Percentiles rank a stretch among this genome's conserved stretches.
Evolutionary conservation across 495 filamentous ascomycete species (phyloP).

Genomic region (Penicillium steckii): DNA sequence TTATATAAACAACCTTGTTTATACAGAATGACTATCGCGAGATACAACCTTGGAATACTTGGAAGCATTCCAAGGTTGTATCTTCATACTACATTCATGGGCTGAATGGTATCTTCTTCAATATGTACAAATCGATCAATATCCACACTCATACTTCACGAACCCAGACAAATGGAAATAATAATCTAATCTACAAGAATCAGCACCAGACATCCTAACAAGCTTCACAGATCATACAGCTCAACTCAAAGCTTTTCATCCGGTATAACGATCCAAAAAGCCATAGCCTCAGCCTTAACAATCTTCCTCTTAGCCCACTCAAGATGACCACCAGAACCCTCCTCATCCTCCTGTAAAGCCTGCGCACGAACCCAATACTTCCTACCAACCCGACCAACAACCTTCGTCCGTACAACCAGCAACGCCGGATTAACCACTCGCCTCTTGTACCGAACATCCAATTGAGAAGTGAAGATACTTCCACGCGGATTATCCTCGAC

Average conservation of each 20-base stretch:
- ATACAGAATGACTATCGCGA: no score
- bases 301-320: constrained; percentile 32
- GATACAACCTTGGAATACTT: no score
- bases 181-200: not conserved
- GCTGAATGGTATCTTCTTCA: no score
- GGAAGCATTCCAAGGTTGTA: no score
- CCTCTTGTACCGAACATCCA: constrained; percentile 41
- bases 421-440: constrained; percentile 33
- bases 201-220: not conserved
- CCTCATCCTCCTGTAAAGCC: constrained; percentile 37
- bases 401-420: constrained; percentile 31
- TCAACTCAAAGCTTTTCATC: constrained; percentile 11
- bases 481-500: constrained; percentile 27
- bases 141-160: no score
- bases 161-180: not conserved
- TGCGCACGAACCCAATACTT: constrained; percentile 46
- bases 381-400: constrained; percentile 32
- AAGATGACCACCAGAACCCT: constrained; percentile 24
- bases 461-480: constrained; percentile 37
- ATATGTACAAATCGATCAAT: no score
- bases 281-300: constrained; percentile 41
- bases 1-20: no score
- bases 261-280: constrained; percentile 39
- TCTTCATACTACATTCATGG: no score
- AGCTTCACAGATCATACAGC: not conserved